Evolutionary conservation across 2,329 filamentous ascomycete genomes (phyloP), one percentile per base, ranked within the genome.

Genomic region (Huntiella bhutanensis): DNA sequence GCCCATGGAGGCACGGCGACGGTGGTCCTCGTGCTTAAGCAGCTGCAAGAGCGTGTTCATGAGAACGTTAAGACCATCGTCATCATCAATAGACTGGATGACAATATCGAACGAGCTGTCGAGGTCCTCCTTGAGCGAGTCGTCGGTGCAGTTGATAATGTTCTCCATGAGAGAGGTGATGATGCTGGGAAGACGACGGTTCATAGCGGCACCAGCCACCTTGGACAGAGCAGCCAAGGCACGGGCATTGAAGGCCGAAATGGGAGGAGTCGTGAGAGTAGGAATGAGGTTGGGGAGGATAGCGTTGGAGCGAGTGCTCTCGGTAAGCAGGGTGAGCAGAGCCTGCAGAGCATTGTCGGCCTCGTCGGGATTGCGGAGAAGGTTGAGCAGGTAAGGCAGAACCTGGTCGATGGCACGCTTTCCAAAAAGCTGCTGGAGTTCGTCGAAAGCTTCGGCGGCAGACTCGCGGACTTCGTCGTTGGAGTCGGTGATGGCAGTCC

Each of bases 241-340:
- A 59, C 80, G 86, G 50, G 92, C 91, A 58, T 98, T 95, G 71
- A 98, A 98, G 1, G 80, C 75, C 22, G 86, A 82, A 54, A 98
- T 94, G 1, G 91, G 91, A 46, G 85, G 79, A 6, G 82, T 80
- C 49, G 92, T 82, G 32, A 98, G 72, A 2, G 87, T 96, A 1
- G 92, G 91, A 50, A 98, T 85, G 47, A 98, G 78, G 61, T 93
- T 95, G 15, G 91, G 92, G 49, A 98, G 67, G 55, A 98, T 98
- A 54, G 94, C 87, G 60, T 95, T 98, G 16, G 88, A 93, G 52
- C 91, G 75, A 5, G 85, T 91, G 12, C 84, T 79, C 61, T 98
- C 91, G 0, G 88, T 96, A 52, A 98, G 78, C 16, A 98, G 72
- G 0, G 91, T 98, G 52, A 98, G 73, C 38, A 98, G 77, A 37